Percentiles rank a stretch among this genome's conserved stretches.
Conservation (phyloP, 371 early-diverging fungal genomes). For the Saksenaea oblongispora region DNA sequence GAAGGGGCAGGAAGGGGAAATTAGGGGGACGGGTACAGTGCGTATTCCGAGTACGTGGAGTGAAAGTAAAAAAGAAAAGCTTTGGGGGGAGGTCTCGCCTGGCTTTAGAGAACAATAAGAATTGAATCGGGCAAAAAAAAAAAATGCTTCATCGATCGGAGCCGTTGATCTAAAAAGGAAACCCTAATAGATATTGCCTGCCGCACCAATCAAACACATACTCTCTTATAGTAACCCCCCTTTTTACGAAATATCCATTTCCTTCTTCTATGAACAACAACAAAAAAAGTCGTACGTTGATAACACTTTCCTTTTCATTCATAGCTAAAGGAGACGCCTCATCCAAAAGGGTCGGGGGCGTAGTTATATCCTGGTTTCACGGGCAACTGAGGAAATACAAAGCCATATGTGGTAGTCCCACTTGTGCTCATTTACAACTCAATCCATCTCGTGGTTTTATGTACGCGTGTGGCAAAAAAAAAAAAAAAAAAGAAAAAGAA, state of each 20-base stretch:
- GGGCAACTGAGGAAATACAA: constrained; percentile 5
- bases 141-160: background rate
- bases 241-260: too few species aligned
- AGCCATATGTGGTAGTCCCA: constrained; percentile 18
- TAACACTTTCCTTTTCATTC: background rate
- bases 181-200: too few species aligned
- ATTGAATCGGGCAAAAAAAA: background rate
- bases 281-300: background rate
- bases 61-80: background rate
- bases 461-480: constrained; percentile 16
- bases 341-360: background rate
- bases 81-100: background rate
- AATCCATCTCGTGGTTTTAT: constrained; percentile 20
- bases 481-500: background rate
- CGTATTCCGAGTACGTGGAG: constrained; percentile 6
- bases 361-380: background rate
- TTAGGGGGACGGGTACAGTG: constrained; percentile 7
- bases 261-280: background rate
- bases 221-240: too few species aligned
- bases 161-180: too few species aligned
- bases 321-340: background rate
- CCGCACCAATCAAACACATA: background rate
- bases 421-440: constrained; percentile 16
- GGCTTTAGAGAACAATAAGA: constrained; percentile 1
- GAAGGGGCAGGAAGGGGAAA: constrained; percentile 9